Conservation (phyloP, 1,139 yeast species). For the Kurtzmaniella quercitrusa region DNA sequence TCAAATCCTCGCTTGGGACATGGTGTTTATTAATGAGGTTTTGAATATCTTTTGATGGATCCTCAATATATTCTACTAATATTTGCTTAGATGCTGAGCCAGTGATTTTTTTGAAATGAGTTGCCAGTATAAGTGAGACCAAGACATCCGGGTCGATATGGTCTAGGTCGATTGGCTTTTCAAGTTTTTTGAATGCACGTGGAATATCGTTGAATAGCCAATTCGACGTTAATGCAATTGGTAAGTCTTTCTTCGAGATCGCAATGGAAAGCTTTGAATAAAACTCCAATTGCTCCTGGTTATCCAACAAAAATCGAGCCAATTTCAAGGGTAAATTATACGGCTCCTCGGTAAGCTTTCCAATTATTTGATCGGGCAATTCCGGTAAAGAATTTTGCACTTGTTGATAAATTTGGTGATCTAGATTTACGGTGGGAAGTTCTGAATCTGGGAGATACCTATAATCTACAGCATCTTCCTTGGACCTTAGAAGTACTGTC, state of each 20-base stretch:
- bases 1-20: constrained; percentile 24
- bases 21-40: constrained; percentile 48
- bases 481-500: constrained; percentile 65
- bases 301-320: constrained; percentile 57
- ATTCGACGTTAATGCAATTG: constrained; percentile 52
- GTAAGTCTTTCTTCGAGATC: constrained; percentile 14
- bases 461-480: constrained; percentile 83
- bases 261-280: constrained; percentile 43
- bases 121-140: constrained; percentile 22
- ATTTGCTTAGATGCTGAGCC: constrained; percentile 42
- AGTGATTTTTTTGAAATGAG: constrained; percentile 19
- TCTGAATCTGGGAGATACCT: constrained; percentile 95
- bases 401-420: constrained; percentile 27
- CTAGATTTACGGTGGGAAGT: constrained; percentile 55
- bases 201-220: constrained; percentile 84
- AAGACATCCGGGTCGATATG: constrained; percentile 27
- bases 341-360: constrained; percentile 46
- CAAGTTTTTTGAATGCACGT: constrained; percentile 61
- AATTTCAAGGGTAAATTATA: constrained; percentile 65
- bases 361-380: constrained; percentile 59
- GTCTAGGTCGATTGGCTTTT: constrained; percentile 32
- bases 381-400: constrained; percentile 48
- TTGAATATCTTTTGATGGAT: constrained; percentile 36
- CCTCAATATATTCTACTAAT: constrained; percentile 23
- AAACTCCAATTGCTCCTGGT: constrained; percentile 42